Base-by-base conservation (phyloP, 768 basidiomycete genomes). In the Multifurca ochricompacta region DNA sequence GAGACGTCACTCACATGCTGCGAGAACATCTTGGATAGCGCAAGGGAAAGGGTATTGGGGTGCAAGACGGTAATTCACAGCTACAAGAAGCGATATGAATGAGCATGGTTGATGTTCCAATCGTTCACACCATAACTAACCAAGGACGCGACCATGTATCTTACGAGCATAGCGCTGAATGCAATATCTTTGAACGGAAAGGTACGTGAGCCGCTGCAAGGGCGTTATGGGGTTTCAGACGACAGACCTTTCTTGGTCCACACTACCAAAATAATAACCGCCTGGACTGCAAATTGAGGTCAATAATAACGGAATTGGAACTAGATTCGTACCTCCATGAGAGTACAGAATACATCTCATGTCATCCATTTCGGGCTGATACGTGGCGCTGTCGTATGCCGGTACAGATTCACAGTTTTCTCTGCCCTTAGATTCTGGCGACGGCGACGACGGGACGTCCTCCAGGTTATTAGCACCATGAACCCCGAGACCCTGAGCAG, bases 1-100 rank as follows among this genome's bases (percentile, higher is more conserved):
- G 5, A n/a, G 6, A 25, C 23, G 8, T 6, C 2, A 67, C 82
- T 61, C 62, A 91, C 89, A 98, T 7, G 92, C 85, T 2, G 95
- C 89, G 10, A 98, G 65, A 31, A 83, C 72, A 67, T 98, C 95
- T 63, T 96, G 93, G 6, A 97, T 69, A 1, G 85, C 90, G 60
- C 90, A 91, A 13, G 95, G 95, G 66, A 96, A 97, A 1, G 95
- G 95, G 63, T 95, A 98, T 69, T 97, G 95, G 0, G 95, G 95
- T 13, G 94, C 87, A n/a, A 94, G 79, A 35, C 87, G 79, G 63
- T 90, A 90, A 59, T 87, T 86, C 50, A 90, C 75, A 54, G 86
- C 85, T 87, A 56, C 10, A 50, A 69, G 27, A 37, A 19, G 13
- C 28, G 6, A 34, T 13, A 28, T 37, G 46, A 14, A 9, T 39